phyloP scores from a whole-genome alignment of 108 stramenopile species.

The Tribonema minus region DNA sequence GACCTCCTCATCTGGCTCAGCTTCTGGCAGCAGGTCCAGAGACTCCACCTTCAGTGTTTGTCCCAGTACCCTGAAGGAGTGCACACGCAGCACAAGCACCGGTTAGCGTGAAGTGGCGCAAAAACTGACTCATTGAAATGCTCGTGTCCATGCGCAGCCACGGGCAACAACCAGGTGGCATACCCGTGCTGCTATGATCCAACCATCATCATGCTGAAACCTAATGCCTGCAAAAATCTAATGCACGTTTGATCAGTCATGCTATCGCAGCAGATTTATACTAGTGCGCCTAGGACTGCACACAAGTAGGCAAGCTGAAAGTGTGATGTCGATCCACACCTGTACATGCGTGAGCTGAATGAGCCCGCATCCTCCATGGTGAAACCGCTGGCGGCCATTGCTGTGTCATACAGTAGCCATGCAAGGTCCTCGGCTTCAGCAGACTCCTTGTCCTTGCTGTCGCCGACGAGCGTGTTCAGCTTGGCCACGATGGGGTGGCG shows the following conservation, averaged over 20 bases:
- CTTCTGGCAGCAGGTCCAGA: neutral
- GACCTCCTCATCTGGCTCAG: neutral
- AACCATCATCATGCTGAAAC: neutral
- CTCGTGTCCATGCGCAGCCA: neutral
- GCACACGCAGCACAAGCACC: neutral
- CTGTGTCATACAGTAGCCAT: constrained; percentile 93
- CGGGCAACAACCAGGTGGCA: neutral
- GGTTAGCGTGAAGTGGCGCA: neutral
- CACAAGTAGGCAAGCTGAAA: too few relatives aligned
- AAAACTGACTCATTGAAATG: neutral
- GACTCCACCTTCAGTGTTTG: neutral
- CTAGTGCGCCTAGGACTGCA: too few relatives aligned
- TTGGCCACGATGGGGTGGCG: constrained; percentile 93
- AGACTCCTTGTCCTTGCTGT: constrained; percentile 58
- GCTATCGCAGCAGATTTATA: neutral
- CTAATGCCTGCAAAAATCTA: too few relatives aligned
- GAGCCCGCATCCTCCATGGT: neutral
- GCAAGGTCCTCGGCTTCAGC: constrained; percentile 77
- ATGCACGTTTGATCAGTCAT: too few relatives aligned
- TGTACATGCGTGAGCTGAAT: neutral
- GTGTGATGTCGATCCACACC: neutral
- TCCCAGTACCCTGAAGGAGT: neutral
- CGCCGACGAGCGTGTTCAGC: constrained; percentile 71
- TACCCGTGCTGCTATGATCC: neutral
- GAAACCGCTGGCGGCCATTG: constrained; percentile 88